Conservation (phyloP, 129 eudicot genomes). For the Flaveria linearis region DNA sequence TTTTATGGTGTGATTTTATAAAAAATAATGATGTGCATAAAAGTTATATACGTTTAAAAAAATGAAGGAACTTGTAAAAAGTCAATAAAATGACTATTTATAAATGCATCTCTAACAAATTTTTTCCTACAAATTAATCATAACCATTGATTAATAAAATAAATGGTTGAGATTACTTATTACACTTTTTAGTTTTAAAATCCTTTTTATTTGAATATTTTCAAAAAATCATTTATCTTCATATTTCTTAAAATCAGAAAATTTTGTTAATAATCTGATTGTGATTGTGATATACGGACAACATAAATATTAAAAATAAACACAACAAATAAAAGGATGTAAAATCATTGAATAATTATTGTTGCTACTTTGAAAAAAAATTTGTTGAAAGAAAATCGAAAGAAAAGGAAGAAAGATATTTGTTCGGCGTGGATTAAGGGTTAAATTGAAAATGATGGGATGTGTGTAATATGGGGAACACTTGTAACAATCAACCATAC, state of each 20-base stretch:
- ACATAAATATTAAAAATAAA: neutral
- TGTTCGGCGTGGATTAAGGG: conserved; percentile 20
- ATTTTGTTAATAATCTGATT: neutral
- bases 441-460: conserved; percentile 16
- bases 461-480: conserved; percentile 4
- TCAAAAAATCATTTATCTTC: neutral
- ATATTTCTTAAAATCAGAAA: too few relatives aligned
- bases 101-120: too few relatives aligned
- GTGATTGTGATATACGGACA: neutral
- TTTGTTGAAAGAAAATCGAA: neutral
- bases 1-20: too few relatives aligned
- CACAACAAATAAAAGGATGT: neutral
- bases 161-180: too few relatives aligned
- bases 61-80: too few relatives aligned
- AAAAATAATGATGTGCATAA: too few relatives aligned
- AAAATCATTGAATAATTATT: neutral
- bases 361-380: neutral
- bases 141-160: too few relatives aligned
- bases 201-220: too few relatives aligned
- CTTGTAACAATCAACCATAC: conserved; percentile 20
- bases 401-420: neutral
- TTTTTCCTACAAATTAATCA: too few relatives aligned
- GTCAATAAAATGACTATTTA: too few relatives aligned
- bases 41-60: too few relatives aligned
- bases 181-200: too few relatives aligned